These are phyloP conservation scores for Mallotus nudiflorus DNA, from an alignment of 345 rosid species.

Conservation along the genomic window DNA sequence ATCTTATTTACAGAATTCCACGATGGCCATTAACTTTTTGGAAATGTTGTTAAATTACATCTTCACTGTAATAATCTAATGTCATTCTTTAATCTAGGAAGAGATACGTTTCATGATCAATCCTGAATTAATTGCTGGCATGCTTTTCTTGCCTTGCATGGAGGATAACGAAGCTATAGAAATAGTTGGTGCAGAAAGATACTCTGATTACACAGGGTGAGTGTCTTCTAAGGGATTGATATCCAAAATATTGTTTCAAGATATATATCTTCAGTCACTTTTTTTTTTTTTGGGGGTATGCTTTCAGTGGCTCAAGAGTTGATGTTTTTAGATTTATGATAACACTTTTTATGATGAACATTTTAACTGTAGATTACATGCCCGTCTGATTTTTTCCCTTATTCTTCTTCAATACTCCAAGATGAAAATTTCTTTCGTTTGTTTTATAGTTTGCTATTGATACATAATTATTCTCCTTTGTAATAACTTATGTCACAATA, in stretches of 20 bases:
- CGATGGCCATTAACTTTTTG: neutral
- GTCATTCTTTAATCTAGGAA: slow-evolving; percentile 51
- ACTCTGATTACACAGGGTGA: slow-evolving; percentile 83
- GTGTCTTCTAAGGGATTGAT: slow-evolving; percentile 20
- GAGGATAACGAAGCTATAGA: slow-evolving; percentile 87
- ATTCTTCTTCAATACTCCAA: neutral
- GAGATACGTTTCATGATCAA: slow-evolving; percentile 95
- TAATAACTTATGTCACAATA: slow-evolving; percentile 15
- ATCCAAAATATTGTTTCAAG: neutral
- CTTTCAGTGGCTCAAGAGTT: neutral
- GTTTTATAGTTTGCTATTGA: neutral
- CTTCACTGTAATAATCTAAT: neutral
- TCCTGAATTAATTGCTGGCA: slow-evolving; percentile 89
- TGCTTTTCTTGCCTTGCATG: slow-evolving; percentile 93
- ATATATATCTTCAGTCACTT: neutral
- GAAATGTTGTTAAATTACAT: neutral
- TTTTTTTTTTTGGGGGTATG: neutral
- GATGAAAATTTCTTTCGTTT: neutral
- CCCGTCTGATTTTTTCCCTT: neutral
- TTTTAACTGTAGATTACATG: neutral
- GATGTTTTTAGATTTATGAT: neutral
- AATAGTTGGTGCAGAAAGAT: slow-evolving; percentile 84
- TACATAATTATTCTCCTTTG: neutral
- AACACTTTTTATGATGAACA: neutral
- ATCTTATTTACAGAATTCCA: slow-evolving; percentile 1